phyloP scores from a whole-genome alignment of 257 asterid species.

The Leptodermis oblonga region DNA sequence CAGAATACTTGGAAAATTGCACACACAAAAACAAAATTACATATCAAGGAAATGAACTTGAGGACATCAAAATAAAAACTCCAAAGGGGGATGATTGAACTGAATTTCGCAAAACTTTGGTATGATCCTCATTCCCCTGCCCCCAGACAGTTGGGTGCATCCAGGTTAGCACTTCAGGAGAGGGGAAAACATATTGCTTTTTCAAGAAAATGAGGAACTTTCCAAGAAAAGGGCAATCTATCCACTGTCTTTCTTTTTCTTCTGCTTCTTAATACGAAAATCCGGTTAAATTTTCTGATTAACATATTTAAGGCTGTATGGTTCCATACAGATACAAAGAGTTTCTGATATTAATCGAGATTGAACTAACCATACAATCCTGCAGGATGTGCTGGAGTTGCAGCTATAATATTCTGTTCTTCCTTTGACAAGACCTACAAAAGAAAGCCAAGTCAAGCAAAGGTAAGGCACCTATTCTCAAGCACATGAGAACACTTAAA shows the following conservation, averaged over 20 bases:
- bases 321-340: background rate
- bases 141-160: background rate
- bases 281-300: background rate
- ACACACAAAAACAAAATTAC: background rate
- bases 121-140: background rate
- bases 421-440: conserved; percentile 70
- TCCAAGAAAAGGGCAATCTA: background rate
- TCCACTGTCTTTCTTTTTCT: background rate
- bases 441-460: background rate
- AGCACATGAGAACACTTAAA: background rate
- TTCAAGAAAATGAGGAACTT: background rate
- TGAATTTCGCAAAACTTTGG: background rate
- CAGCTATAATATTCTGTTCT: conserved; percentile 77
- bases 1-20: background rate
- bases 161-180: background rate
- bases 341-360: background rate
- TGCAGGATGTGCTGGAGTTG: conserved; percentile 95
- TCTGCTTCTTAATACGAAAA: background rate
- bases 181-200: background rate
- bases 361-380: conserved; percentile 72
- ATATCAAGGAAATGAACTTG: background rate
- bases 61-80: background rate
- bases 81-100: background rate
- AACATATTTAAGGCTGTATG: background rate
- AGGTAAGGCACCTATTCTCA: background rate